phyloP scores from a whole-genome alignment of 495 filamentous ascomycete genomes.

The Penicillium waksmanii region DNA sequence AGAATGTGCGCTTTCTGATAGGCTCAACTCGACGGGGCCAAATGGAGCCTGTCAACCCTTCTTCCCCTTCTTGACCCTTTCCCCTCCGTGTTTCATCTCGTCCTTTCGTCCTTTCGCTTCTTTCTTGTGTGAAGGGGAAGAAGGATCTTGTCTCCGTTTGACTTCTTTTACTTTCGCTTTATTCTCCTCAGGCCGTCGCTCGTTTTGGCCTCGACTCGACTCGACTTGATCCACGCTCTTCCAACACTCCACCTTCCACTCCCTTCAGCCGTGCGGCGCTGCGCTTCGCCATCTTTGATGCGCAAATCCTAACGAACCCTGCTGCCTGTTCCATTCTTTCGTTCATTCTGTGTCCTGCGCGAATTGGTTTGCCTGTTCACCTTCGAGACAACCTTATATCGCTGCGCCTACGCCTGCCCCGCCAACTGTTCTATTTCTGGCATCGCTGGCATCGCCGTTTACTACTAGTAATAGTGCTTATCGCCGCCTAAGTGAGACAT shows the following conservation, averaged over 20 bases:
- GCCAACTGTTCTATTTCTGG: constrained; percentile 1
- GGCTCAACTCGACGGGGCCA: constrained; percentile 8
- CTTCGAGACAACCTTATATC: background rate
- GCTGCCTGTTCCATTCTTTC: constrained; percentile 1
- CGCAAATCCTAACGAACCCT: background rate
- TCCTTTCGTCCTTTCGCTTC: background rate
- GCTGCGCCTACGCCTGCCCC: background rate
- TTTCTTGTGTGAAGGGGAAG: background rate
- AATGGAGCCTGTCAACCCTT: constrained; percentile 24
- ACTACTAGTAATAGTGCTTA: background rate
- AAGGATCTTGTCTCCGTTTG: constrained; percentile 9
- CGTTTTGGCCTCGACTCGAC: constrained; percentile 7
- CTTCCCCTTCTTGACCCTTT: constrained; percentile 2
- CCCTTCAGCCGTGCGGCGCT: background rate
- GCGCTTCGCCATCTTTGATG: background rate
- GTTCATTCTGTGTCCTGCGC: background rate
- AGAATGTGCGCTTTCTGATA: constrained; percentile 28
- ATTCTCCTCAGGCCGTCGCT: background rate
- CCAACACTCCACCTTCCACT: background rate
- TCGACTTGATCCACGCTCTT: background rate
- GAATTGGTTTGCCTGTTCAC: background rate
- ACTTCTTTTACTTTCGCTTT: constrained; percentile 1
- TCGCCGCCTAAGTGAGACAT: background rate
- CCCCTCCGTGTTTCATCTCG: constrained; percentile 29
- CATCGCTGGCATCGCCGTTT: background rate